These are phyloP conservation scores for Hippophae rhamnoides DNA, from an alignment of 306 rosid species.

Conservation along the genomic window DNA sequence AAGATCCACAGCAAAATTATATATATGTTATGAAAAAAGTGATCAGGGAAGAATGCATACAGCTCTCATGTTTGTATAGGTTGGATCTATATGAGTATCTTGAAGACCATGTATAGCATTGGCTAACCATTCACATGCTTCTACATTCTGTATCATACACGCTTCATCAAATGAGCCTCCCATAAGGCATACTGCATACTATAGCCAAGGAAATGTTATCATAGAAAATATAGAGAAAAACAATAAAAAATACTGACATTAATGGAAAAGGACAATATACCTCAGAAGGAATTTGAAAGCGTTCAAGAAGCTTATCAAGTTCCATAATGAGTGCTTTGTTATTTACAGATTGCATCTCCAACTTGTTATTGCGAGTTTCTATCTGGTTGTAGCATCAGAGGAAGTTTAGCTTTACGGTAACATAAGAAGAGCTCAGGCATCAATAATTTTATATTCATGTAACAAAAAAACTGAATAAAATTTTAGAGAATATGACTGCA, in stretches of 20 bases:
- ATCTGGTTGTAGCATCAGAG: constrained; percentile 47
- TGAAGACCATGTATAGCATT: constrained; percentile 63
- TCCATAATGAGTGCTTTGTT: constrained; percentile 68
- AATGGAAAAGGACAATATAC: constrained; percentile 26
- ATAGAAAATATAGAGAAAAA: constrained; percentile 11
- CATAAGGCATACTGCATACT: constrained; percentile 75
- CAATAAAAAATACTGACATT: not conserved
- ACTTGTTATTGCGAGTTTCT: constrained; percentile 83
- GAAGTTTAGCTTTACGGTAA: constrained; percentile 12
- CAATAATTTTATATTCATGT: not conserved
- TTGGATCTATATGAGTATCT: constrained; percentile 57
- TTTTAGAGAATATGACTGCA: too few relatives aligned
- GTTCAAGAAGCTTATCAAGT: constrained; percentile 76
- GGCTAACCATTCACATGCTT: constrained; percentile 87
- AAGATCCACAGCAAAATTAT: too few relatives aligned
- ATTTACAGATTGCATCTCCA: constrained; percentile 88
- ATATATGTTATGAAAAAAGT: not conserved
- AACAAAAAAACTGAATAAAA: not conserved
- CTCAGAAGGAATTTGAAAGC: constrained; percentile 76
- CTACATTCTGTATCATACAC: constrained; percentile 60
- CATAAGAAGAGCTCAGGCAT: not conserved
- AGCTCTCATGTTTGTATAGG: constrained; percentile 69
- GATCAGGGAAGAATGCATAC: constrained; percentile 41
- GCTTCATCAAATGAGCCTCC: constrained; percentile 80
- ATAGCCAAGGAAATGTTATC: constrained; percentile 35